Evolutionary conservation across 2,329 filamentous ascomycete genomes (phyloP), one percentile per base, ranked within the genome.

Genomic region (Clarireedia paspali): DNA sequence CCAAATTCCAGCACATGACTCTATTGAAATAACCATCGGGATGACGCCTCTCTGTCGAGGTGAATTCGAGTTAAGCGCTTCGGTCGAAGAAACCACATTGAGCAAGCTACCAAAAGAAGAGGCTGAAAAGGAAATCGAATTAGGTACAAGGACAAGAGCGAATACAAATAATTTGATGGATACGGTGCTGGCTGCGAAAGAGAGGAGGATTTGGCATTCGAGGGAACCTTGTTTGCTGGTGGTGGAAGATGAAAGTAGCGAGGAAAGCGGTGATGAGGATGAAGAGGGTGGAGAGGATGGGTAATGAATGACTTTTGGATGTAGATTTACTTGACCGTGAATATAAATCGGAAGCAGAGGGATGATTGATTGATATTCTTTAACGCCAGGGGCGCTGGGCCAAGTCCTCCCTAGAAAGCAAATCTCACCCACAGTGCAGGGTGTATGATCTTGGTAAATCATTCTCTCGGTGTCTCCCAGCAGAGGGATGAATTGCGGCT

Each of bases 61-160:
- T 15, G 83, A 89, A 61, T 96, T 92, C 68, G 91, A 95, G 70
- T 77, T 96, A 23, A 82, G 82, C 24, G 90, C 85, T 5, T 86
- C 82, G 12, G 83, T 96, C 0, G 91, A 96, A 71, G 91, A 96
- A 74, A 82, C 88, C 3, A 77, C 78, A 58, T 67, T 88, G 5
- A 45, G 54, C 15, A 58, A 63, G n/a, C 46, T 57, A 6, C 30
- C 54, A 47, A 30, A 66, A 62, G 59, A 63, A n/a, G 34, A 39
- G 60, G 44, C 15, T 2, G 68, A 69, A 69, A 63, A 24, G 61
- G 70, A 40, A 65, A 68, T 15, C 47, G 38, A 17, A 7, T 30
- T 30, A 53, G 58, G 59, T 60, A 57, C 54, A 56, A 38, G 67
- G 67, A 9, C 70, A 76, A 68, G 78, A 59, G 77, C 77, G 2